These are phyloP conservation scores for Ceratobasidium sp. DNA, from an alignment of 1,284 basidiomycete genomes.

Conservation along the genomic window DNA sequence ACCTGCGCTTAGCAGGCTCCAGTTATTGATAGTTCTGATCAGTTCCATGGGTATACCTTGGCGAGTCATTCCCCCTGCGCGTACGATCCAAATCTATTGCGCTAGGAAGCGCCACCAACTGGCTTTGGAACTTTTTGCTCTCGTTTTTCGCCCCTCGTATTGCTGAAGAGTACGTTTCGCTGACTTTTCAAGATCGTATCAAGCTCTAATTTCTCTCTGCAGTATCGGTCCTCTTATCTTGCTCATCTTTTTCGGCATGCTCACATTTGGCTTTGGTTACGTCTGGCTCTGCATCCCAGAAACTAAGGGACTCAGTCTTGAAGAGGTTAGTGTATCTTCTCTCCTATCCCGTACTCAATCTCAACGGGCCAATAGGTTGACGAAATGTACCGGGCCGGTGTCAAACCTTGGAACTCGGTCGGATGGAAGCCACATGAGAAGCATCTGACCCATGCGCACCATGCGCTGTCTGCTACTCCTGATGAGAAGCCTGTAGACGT, in stretches of 20 bases:
- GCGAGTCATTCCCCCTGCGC: constrained; percentile 75
- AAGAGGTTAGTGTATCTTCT: constrained; percentile 63
- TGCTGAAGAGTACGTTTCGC: constrained; percentile 57
- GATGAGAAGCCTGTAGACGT: constrained; percentile 31
- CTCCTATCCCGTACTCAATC: background rate
- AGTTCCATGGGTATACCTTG: constrained; percentile 70
- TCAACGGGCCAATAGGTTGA: constrained; percentile 62
- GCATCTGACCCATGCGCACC: constrained; percentile 23
- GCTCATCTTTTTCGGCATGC: constrained; percentile 79
- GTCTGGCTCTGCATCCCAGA: constrained; percentile 80
- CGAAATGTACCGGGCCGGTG: constrained; percentile 72
- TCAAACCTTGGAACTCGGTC: constrained; percentile 72
- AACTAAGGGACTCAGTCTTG: constrained; percentile 76
- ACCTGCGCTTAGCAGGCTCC: background rate
- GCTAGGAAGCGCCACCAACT: constrained; percentile 70
- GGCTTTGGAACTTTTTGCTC: constrained; percentile 81
- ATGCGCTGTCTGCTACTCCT: background rate
- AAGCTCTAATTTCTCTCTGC: background rate
- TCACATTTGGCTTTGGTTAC: constrained; percentile 73
- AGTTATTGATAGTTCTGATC: constrained; percentile 37
- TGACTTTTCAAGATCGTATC: too few relatives aligned
- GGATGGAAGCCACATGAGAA: constrained; percentile 63
- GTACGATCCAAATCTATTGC: constrained; percentile 80
- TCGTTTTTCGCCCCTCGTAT: constrained; percentile 75
- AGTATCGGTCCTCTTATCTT: constrained; percentile 80